Evolutionary conservation across 768 basidiomycete genomes (phyloP).

Genomic region (Amanita thiersii): DNA sequence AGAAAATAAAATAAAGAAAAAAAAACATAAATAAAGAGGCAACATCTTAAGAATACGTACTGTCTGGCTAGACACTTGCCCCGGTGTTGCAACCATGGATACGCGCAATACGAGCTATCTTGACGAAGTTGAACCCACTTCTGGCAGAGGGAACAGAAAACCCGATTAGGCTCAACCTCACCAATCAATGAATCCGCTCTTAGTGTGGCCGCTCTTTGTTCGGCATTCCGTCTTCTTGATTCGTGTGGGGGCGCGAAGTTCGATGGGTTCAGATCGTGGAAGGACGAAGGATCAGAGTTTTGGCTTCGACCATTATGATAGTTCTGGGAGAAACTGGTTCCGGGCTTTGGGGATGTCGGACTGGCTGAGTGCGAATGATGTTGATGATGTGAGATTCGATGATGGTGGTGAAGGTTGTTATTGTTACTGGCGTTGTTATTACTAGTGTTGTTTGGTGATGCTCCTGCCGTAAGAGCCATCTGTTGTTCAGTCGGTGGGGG

Average conservation of each 20-base stretch:
- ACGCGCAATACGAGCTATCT: constrained; percentile 72
- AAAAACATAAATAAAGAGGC: constrained; percentile 1
- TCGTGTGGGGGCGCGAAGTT: constrained; percentile 55
- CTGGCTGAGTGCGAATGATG: constrained; percentile 24
- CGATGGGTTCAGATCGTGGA: constrained; percentile 51
- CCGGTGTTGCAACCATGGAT: constrained; percentile 76
- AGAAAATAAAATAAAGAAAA: constrained; percentile 7
- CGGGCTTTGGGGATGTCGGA: constrained; percentile 12
- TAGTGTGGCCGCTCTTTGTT: constrained; percentile 68
- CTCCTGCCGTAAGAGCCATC: constrained; percentile 6
- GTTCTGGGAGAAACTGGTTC: constrained; percentile 8
- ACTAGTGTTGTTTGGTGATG: constrained; percentile 1
- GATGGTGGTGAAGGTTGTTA: background rate
- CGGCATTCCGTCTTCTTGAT: constrained; percentile 67
- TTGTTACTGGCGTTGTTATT: background rate
- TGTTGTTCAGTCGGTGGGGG: constrained; percentile 10
- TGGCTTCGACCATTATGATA: constrained; percentile 11
- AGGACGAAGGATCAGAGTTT: constrained; percentile 21
- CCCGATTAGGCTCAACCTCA: constrained; percentile 65
- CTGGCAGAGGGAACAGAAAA: constrained; percentile 67
- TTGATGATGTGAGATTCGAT: background rate
- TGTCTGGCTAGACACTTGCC: constrained; percentile 66
- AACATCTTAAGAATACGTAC: constrained; percentile 28
- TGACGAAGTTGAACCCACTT: constrained; percentile 82
- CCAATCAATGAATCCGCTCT: constrained; percentile 57